Evolutionary conservation across 192 early-diverging fungal species (phyloP).

Genomic region (Jimgerdemannia lactiflua): DNA sequence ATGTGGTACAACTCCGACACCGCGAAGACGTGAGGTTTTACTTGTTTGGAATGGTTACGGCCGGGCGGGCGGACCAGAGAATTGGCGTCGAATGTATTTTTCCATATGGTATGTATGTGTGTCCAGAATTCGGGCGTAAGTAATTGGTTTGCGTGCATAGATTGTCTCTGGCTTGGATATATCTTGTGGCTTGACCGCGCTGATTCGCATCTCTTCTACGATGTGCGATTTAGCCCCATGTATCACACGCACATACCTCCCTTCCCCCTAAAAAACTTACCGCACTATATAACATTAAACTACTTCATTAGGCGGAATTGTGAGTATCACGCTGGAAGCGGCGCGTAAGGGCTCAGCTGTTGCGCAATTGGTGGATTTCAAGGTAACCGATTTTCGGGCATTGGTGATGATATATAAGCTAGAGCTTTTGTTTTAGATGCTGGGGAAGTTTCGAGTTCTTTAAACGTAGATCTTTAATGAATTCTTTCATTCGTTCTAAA

Average conservation of each 20-base stretch:
- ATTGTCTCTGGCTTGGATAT: too few species aligned
- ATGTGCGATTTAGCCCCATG: too few species aligned
- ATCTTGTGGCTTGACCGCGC: too few species aligned
- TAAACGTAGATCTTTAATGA: too few species aligned
- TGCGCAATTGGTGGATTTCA: background rate
- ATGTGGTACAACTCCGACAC: background rate
- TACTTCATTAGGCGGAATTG: background rate
- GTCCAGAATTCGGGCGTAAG: background rate
- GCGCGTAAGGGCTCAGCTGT: background rate
- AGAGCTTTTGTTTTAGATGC: too few species aligned
- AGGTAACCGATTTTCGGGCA: background rate
- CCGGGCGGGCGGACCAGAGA: too few species aligned
- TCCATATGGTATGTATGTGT: background rate
- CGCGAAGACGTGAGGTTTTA: background rate
- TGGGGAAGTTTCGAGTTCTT: too few species aligned
- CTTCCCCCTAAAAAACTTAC: too few species aligned
- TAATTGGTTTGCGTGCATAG: background rate
- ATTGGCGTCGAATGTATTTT: background rate
- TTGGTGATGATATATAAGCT: too few species aligned
- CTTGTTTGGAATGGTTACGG: background rate
- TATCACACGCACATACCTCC: too few species aligned
- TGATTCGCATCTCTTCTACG: too few species aligned
- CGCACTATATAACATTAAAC: background rate
- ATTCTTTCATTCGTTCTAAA: background rate
- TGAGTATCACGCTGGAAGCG: background rate